Conservation (phyloP, 202 grass and related monocot genomes). For the Carex arenaria region DNA sequence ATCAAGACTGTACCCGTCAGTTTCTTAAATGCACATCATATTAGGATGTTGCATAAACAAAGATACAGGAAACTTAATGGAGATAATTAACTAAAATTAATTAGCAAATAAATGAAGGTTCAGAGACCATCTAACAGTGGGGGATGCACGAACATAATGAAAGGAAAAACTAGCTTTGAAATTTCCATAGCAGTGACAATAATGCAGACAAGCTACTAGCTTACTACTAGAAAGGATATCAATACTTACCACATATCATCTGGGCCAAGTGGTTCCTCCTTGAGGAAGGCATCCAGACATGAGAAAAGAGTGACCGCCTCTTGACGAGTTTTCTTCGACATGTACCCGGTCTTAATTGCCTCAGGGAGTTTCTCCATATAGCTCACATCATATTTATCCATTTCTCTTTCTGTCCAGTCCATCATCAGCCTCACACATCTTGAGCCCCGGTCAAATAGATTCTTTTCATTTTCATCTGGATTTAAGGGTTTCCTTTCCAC, state of each 20-base stretch:
- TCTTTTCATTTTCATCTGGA: slow-evolving; percentile 31
- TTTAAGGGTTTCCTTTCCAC: slow-evolving; percentile 32
- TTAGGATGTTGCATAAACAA: background rate
- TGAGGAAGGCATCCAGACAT: slow-evolving; percentile 91
- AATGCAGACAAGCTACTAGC: background rate
- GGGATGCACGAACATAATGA: background rate
- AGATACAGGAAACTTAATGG: background rate
- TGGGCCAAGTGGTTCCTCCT: slow-evolving; percentile 93
- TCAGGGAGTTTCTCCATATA: slow-evolving; percentile 80
- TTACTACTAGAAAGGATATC: slow-evolving; percentile 1
- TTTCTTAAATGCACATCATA: background rate
- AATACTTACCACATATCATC: slow-evolving; percentile 97
- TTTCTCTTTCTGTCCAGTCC: slow-evolving; percentile 74
- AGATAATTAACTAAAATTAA: background rate
- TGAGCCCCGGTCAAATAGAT: background rate
- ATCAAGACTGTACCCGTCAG: background rate
- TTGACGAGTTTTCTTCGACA: slow-evolving; percentile 85
- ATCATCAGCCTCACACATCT: slow-evolving; percentile 52
- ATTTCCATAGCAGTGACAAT: background rate
- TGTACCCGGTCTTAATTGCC: slow-evolving; percentile 76
- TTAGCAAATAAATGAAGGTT: background rate
- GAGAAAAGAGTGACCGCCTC: slow-evolving; percentile 90
- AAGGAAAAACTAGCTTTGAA: background rate
- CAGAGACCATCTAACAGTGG: background rate
- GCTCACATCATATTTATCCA: slow-evolving; percentile 59